phyloP scores from a whole-genome alignment of 352 stramenopile species.

The Detonula confervacea region DNA sequence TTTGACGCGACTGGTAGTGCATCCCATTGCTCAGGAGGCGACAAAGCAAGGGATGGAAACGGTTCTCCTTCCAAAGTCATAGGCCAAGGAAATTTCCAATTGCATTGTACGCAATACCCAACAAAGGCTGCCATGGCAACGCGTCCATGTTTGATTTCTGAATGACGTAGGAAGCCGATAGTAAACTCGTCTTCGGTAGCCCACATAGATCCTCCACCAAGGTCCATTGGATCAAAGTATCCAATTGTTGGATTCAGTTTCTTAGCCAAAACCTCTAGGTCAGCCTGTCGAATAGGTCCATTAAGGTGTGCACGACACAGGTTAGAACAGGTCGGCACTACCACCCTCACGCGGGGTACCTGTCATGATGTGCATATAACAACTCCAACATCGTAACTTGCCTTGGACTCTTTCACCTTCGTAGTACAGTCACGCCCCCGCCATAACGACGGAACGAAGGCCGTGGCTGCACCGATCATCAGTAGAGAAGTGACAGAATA shows the following conservation, averaged over 20 bases:
- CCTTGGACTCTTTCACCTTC: not conserved
- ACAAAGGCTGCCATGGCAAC: slow-evolving; percentile 79
- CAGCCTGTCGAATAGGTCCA: too few species aligned
- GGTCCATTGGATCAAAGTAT: slow-evolving; percentile 65
- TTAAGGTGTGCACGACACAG: not conserved
- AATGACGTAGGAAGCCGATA: slow-evolving; percentile 72
- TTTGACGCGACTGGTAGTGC: slow-evolving; percentile 69
- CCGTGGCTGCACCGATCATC: not conserved
- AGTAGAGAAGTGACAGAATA: not conserved
- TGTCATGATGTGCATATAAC: too few species aligned
- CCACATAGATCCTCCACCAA: slow-evolving; percentile 64
- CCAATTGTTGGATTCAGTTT: slow-evolving; percentile 55
- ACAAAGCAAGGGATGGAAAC: slow-evolving; percentile 55
- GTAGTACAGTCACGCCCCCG: not conserved
- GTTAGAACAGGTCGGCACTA: too few species aligned
- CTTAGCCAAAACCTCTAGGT: slow-evolving; percentile 51
- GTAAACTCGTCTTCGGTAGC: slow-evolving; percentile 67
- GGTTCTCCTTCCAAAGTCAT: slow-evolving; percentile 61
- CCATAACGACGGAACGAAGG: not conserved
- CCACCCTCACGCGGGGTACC: too few species aligned
- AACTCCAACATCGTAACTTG: too few species aligned
- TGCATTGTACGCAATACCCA: slow-evolving; percentile 71
- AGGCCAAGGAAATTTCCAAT: slow-evolving; percentile 63
- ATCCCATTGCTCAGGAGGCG: slow-evolving; percentile 72
- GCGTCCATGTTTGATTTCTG: slow-evolving; percentile 80